Evolutionary conservation across 2,329 filamentous ascomycete genomes (phyloP), one percentile per base, ranked within the genome.

Genomic region (Fusarium hainanense): DNA sequence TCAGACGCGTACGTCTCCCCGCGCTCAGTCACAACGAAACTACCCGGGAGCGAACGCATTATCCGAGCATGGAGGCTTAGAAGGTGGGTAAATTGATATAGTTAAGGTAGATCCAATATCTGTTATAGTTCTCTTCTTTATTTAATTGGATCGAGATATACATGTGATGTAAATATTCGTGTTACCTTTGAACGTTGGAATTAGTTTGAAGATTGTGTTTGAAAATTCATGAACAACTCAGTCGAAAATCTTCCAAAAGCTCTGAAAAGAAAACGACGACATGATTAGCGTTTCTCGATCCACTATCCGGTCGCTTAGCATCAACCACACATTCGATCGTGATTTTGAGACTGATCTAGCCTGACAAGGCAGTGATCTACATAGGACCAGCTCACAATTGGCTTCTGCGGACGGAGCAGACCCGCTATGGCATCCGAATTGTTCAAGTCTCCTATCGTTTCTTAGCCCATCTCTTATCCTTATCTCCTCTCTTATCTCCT

Each of bases 341-440:
- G 3, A 3, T 14, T 3, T 13, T 3, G 28, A 14, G 13, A 14
- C 5, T 1, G 2, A 6, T 10, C 5, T 34, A 34, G 32, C 16
- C 16, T 5, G 9, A 6, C 3, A 5, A 18, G 10, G 32, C 2
- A 18, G 3, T 37, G 8, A 37, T 37, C 13, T 8, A 32, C 30
- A 32, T 16, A 2, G 2, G 0, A 16, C 13, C 3, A 8, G 7
- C 4, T 0, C 13, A 2, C 13, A 16, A 32, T 32, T 32, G 30
- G 30, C 6, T 32, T 3, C 8, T 32, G 13, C 13, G 1, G 3
- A 16, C 30, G 13, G 1, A 4, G 4, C 1, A 32, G 30, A 14
- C 7, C 32, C 32, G 32, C 32, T 18, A 5, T 11, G 5, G 9
- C 5, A 11, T 6, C 32, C 5, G 32, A 37, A 37, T 11, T 18